phyloP scores from a whole-genome alignment of 2,329 filamentous ascomycete genomes.

The Penicillium sp. region DNA sequence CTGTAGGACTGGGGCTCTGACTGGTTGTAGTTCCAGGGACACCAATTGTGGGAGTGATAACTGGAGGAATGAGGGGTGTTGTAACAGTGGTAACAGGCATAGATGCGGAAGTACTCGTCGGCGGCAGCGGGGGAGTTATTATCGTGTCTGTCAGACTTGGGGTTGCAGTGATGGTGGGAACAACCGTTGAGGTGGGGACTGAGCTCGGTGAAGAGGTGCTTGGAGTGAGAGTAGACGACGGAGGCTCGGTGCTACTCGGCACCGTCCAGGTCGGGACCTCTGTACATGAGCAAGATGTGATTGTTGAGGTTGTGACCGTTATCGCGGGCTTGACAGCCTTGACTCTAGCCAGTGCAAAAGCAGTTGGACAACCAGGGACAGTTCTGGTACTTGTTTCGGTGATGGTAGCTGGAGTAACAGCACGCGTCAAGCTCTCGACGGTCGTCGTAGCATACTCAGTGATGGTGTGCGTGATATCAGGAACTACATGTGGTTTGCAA shows the following conservation, averaged over 20 bases:
- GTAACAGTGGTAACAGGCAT: conserved; percentile 6
- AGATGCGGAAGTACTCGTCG: not conserved
- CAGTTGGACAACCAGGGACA: not conserved
- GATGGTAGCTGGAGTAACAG: not conserved
- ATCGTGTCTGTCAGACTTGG: conserved; percentile 5
- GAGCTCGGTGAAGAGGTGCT: not conserved
- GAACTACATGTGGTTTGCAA: not conserved
- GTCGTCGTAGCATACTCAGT: not conserved
- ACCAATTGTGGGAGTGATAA: not conserved
- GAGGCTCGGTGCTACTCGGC: not conserved
- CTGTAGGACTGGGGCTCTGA: not conserved
- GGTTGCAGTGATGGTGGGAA: not conserved
- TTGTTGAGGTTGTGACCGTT: conserved; percentile 3
- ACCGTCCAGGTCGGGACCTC: not conserved
- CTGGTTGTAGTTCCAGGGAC: not conserved
- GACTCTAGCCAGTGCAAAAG: not conserved
- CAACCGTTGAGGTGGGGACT: not conserved
- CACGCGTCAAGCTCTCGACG: not conserved
- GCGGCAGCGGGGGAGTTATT: not conserved
- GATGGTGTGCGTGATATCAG: not conserved
- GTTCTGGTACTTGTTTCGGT: not conserved
- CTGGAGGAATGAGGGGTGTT: not conserved
- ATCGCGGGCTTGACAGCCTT: not conserved
- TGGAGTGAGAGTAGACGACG: not conserved
- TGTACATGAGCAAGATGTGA: not conserved